A percentile compares a stretch with the other conserved stretches of the same genome.
phyloP scores from a whole-genome alignment of 1,284 basidiomycete species.

The Cystobasidium pallidum region DNA sequence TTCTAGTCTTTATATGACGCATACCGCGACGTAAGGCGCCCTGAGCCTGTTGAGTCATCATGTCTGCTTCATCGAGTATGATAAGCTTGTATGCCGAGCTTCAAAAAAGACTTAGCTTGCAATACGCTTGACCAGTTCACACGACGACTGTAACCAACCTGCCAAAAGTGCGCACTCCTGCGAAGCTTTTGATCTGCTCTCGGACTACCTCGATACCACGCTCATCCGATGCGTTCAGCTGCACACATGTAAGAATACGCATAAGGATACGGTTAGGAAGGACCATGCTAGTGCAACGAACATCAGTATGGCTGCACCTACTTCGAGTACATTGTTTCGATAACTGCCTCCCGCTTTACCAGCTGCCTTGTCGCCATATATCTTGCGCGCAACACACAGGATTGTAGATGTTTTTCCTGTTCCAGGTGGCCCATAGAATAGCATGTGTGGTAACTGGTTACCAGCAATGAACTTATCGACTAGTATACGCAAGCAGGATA shows the following conservation, averaged over 20 bases:
- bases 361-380: conserved; percentile 69
- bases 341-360: conserved; percentile 37
- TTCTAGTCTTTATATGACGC: conserved; percentile 25
- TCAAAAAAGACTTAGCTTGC: neutral
- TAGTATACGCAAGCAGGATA: conserved; percentile 55
- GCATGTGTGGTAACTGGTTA: conserved; percentile 88
- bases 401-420: conserved; percentile 98
- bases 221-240: conserved; percentile 97
- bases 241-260: neutral
- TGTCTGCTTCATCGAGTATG: conserved; percentile 97
- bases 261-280: no score
- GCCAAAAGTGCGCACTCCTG: conserved; percentile 86
- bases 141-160: conserved; percentile 55
- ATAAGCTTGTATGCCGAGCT: conserved; percentile 92
- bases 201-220: conserved; percentile 97
- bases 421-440: conserved; percentile 96
- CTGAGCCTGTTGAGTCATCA: conserved; percentile 99
- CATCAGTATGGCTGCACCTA: no score
- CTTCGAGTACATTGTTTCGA: conserved; percentile 91
- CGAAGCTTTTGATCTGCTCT: conserved; percentile 98
- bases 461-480: conserved; percentile 97
- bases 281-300: no score
- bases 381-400: conserved; percentile 88
- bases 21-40: conserved; percentile 82
- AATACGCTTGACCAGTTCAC: no score